phyloP scores from a whole-genome alignment of 2,329 filamentous ascomycete species.

The Paraconiothyrium sp. region DNA sequence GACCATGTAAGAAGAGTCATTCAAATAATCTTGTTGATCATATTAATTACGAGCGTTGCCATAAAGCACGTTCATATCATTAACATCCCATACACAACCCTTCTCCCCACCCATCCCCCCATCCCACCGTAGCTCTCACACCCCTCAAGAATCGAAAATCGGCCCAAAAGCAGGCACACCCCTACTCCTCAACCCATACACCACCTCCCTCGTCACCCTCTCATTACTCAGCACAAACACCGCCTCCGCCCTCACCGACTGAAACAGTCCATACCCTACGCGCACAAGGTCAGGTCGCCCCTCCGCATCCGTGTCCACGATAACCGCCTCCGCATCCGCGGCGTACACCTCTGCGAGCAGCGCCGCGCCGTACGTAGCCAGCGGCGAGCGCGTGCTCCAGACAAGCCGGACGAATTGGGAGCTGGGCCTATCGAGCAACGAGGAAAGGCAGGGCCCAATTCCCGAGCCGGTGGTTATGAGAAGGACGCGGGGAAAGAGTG shows the following conservation, averaged over 20 bases:
- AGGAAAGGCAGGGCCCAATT: slow-evolving; percentile 54
- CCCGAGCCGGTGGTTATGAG: slow-evolving; percentile 48
- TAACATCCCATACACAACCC: too few species aligned
- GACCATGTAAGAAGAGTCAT: too few species aligned
- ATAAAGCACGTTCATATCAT: too few species aligned
- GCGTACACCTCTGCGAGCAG: slow-evolving; percentile 65
- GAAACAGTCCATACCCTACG: slow-evolving; percentile 62
- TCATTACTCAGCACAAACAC: slow-evolving; percentile 79
- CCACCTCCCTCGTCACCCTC: slow-evolving; percentile 71
- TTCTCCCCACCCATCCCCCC: background rate
- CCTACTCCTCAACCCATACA: slow-evolving; percentile 72
- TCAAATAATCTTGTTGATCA: too few species aligned
- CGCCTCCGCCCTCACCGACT: slow-evolving; percentile 72
- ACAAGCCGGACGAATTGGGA: slow-evolving; percentile 67
- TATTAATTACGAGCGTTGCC: too few species aligned
- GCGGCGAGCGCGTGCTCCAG: slow-evolving; percentile 72
- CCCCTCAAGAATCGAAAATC: slow-evolving; percentile 72
- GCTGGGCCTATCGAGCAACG: slow-evolving; percentile 62
- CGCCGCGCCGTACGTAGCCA: slow-evolving; percentile 68
- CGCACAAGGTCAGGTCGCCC: slow-evolving; percentile 70
- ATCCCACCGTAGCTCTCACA: background rate
- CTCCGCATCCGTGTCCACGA: slow-evolving; percentile 70
- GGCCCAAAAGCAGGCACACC: slow-evolving; percentile 76
- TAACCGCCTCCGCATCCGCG: slow-evolving; percentile 69
- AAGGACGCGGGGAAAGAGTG: slow-evolving; percentile 42